Conservation (phyloP, 176 grass and related monocot species). For the Pontederia crassipes region DNA sequence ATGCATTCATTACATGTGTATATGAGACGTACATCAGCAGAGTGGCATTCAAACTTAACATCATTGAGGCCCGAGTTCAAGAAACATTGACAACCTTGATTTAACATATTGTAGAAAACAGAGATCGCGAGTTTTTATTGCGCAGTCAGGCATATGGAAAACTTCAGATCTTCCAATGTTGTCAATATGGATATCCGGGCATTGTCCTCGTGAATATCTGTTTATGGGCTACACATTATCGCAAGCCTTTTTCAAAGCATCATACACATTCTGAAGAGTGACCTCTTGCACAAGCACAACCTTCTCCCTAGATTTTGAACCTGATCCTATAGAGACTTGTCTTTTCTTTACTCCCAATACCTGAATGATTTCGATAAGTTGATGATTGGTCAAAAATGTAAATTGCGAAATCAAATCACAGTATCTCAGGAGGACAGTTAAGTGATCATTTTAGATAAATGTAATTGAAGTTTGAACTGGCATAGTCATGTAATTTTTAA, state of each 20-base stretch:
- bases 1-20: too few relatives aligned
- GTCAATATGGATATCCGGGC: too few relatives aligned
- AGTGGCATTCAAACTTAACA: too few relatives aligned
- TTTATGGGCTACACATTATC: background rate
- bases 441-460: background rate
- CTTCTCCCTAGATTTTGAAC: constrained; percentile 93
- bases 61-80: too few relatives aligned
- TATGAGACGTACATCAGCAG: too few relatives aligned
- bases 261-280: constrained; percentile 48
- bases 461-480: background rate
- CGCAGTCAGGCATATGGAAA: too few relatives aligned
- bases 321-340: constrained; percentile 71
- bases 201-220: too few relatives aligned
- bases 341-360: constrained; percentile 87
- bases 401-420: background rate
- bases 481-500: too few relatives aligned
- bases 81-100: too few relatives aligned
- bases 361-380: constrained; percentile 24
- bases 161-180: too few relatives aligned
- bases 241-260: constrained; percentile 65
- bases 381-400: background rate
- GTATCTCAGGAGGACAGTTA: background rate
- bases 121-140: too few relatives aligned
- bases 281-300: constrained; percentile 62
- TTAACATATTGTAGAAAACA: too few relatives aligned